A percentile compares a stretch with the other conserved stretches of the same genome.
Evolutionary conservation across 805 yeast species (phyloP).

Genomic region (Candida krabiensis): DNA sequence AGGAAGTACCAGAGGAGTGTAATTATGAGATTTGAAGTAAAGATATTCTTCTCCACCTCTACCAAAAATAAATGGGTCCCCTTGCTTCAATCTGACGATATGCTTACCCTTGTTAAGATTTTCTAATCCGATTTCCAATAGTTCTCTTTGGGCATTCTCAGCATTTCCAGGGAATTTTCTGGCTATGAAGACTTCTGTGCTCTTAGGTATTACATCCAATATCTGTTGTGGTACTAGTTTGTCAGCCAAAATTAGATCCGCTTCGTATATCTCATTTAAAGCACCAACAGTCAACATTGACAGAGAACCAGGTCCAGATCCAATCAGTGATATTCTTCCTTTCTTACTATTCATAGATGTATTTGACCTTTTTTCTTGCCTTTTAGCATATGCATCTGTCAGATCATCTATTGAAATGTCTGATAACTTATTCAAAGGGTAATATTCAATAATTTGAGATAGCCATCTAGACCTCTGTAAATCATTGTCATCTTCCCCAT

Average conservation of each 20-base stretch:
- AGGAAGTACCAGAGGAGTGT: slow-evolving; percentile 70
- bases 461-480: slow-evolving; percentile 77
- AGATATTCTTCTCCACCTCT: slow-evolving; percentile 92
- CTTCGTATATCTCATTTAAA: slow-evolving; percentile 70
- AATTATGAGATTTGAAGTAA: slow-evolving; percentile 70
- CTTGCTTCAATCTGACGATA: slow-evolving; percentile 91
- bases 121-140: slow-evolving; percentile 68
- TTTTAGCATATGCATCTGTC: slow-evolving; percentile 27
- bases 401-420: slow-evolving; percentile 60
- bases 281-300: slow-evolving; percentile 86
- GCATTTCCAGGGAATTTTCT: slow-evolving; percentile 97
- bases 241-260: slow-evolving; percentile 86
- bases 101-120: slow-evolving; percentile 64
- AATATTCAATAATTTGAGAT: slow-evolving; percentile 87
- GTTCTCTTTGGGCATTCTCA: slow-evolving; percentile 86
- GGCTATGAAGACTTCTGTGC: slow-evolving; percentile 80
- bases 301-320: slow-evolving; percentile 91
- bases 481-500: slow-evolving; percentile 49
- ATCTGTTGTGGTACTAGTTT: slow-evolving; percentile 90
- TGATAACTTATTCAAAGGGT: slow-evolving; percentile 68
- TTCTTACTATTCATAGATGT: slow-evolving; percentile 10
- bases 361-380: not conserved
- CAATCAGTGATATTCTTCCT: slow-evolving; percentile 80
- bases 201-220: slow-evolving; percentile 73
- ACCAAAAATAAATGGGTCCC: slow-evolving; percentile 95